Conservation (phyloP, 305 asterid genomes). For the Withania somnifera region DNA sequence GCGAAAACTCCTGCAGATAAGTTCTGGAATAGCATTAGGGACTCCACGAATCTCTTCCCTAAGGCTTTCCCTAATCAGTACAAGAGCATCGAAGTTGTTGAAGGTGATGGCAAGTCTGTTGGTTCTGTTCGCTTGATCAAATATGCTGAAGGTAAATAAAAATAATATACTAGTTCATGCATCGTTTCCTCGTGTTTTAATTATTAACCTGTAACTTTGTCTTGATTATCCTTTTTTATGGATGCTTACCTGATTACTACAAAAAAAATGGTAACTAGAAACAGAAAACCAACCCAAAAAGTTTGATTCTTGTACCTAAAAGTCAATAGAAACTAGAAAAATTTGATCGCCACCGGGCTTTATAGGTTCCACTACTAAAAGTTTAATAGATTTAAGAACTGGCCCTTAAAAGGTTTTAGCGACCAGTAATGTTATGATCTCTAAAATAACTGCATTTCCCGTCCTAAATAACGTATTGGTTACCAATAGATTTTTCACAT, state of each 20-base stretch:
- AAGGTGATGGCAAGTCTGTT: slow-evolving; percentile 69
- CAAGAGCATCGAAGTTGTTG: slow-evolving; percentile 44
- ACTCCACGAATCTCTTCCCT: slow-evolving; percentile 46
- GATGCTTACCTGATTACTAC: background rate
- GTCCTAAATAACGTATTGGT: too few species aligned
- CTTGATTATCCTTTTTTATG: background rate
- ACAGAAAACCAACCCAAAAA: background rate
- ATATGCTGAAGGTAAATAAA: slow-evolving; percentile 32
- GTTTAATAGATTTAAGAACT: too few species aligned
- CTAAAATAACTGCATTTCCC: too few species aligned
- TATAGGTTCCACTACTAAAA: too few species aligned
- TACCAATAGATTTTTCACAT: too few species aligned
- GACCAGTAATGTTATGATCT: too few species aligned
- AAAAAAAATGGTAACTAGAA: background rate
- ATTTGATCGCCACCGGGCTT: too few species aligned
- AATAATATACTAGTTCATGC: background rate
- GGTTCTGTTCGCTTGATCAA: slow-evolving; percentile 49
- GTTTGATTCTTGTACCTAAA: too few species aligned
- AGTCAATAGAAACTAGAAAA: too few species aligned
- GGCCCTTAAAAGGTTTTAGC: too few species aligned
- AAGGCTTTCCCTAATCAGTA: slow-evolving; percentile 52
- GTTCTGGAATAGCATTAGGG: slow-evolving; percentile 25
- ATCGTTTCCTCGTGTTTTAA: background rate
- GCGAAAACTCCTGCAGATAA: slow-evolving; percentile 22
- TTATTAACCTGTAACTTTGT: too few species aligned